These are phyloP conservation scores for Astrocystis sublimbata DNA, from an alignment of 495 filamentous ascomycete species.

Conservation along the genomic window DNA sequence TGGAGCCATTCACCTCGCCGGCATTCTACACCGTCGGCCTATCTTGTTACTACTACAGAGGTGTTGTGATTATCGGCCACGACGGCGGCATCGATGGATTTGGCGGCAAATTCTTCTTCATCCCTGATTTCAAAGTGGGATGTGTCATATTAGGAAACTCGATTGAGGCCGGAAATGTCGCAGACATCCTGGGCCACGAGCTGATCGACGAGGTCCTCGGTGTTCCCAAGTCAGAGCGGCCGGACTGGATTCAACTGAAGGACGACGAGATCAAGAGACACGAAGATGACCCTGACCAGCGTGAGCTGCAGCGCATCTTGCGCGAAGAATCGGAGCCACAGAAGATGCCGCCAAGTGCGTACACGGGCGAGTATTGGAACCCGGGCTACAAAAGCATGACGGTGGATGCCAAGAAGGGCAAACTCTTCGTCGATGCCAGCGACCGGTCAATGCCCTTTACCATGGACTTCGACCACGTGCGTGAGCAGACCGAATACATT, in stretches of 20 bases:
- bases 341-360: conserved; percentile 32
- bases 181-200: conserved; percentile 28
- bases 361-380: conserved; percentile 43
- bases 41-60: conserved; percentile 41
- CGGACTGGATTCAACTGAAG: neutral
- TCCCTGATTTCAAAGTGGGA: conserved; percentile 45
- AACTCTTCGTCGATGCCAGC: conserved; percentile 38
- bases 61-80: conserved; percentile 42
- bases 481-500: conserved; percentile 24
- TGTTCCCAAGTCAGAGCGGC: conserved; percentile 21
- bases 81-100: conserved; percentile 45
- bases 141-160: conserved; percentile 49
- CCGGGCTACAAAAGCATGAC: conserved; percentile 38
- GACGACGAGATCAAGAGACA: conserved; percentile 12
- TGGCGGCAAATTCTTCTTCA: conserved; percentile 42
- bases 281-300: conserved; percentile 12
- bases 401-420: conserved; percentile 25
- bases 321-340: conserved; percentile 25
- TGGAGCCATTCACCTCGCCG: conserved; percentile 16
- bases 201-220: conserved; percentile 42
- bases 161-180: conserved; percentile 14
- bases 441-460: conserved; percentile 33
- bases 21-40: conserved; percentile 44
- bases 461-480: conserved; percentile 24
- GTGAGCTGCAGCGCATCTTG: neutral